phyloP scores from a whole-genome alignment of 2,329 filamentous ascomycete species.

The Fusarium proliferatum region DNA sequence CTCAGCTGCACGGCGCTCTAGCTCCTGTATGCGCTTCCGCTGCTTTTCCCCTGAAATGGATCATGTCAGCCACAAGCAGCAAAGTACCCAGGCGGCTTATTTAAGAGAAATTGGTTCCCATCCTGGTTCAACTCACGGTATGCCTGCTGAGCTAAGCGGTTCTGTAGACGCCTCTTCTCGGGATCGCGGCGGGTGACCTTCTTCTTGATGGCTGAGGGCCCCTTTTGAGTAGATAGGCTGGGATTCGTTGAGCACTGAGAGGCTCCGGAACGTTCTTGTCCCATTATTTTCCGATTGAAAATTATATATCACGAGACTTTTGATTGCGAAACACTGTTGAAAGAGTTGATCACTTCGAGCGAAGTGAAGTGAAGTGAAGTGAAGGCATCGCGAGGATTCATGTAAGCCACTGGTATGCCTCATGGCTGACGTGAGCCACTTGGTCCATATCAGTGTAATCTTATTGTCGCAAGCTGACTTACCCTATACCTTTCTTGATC shows the following conservation, averaged over 20 bases:
- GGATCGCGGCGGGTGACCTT: constrained; percentile 38
- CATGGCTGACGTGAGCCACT: constrained; percentile 45
- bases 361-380: background rate
- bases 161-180: constrained; percentile 44
- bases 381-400: constrained; percentile 15
- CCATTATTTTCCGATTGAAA: constrained; percentile 12
- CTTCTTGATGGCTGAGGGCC: constrained; percentile 13
- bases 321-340: background rate
- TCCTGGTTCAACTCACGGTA: constrained; percentile 51
- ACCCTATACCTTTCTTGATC: background rate
- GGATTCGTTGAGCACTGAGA: background rate
- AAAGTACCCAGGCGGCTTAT: background rate
- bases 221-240: background rate
- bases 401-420: constrained; percentile 24
- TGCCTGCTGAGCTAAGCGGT: constrained; percentile 62
- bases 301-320: background rate
- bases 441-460: constrained; percentile 3
- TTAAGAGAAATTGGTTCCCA: background rate
- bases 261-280: constrained; percentile 6
- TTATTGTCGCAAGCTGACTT: background rate
- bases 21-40: constrained; percentile 41
- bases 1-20: constrained; percentile 40
- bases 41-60: constrained; percentile 45
- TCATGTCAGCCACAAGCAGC: constrained; percentile 39
- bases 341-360: background rate